Evolutionary conservation across 116 monocot genomes (phyloP), one percentile per base, ranked within the genome.

Genomic region (Posidonia oceanica): DNA sequence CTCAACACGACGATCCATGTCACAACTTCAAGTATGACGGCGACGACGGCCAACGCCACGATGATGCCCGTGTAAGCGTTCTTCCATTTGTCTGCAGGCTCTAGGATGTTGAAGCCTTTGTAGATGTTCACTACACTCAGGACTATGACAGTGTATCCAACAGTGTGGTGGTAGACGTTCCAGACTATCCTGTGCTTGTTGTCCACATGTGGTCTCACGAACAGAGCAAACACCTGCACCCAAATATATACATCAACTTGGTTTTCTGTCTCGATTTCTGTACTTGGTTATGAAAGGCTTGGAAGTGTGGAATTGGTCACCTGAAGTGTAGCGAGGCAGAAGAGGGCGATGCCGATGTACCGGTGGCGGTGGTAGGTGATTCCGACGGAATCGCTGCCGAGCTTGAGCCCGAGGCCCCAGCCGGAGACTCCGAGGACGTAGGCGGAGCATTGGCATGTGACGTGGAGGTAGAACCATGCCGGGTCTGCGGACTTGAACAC

Each of bases 281-380:
- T 12, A 13, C 21, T 29, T 36, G 61, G 22, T 29, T 15, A 14
- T 23, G 21, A 22, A 5, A 2, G 3, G 8, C 8, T 10, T 18
- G 42, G 11, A 14, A 12, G n/a, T 63, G 57, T 13, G 14, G 3
- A 16, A 12, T 3, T 14, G 59, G 11, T 3, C 54, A 82, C 82
- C 83, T 83, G 83, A 62, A 93, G 81, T 1, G 89, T 93, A 16
- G 87, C 93, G 6, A 93, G 66, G 75, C 76, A 81, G 81, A 93
- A 93, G 75, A 93, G 80, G 63, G 68, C 59, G 63, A 93, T 93
- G n/a, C 83, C 93, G 64, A 93, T 79, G 72, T 64, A 64, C 0
- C 87, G 63, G 38, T 74, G 74, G 66, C 59, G 58, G 76, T 93
- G 88, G 73, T 88, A 69, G 3, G 77, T 80, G 42, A 87, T 76